These are phyloP conservation scores for Ophiostoma sp. DNA, from an alignment of 2,329 filamentous ascomycete genomes.

Conservation along the genomic window DNA sequence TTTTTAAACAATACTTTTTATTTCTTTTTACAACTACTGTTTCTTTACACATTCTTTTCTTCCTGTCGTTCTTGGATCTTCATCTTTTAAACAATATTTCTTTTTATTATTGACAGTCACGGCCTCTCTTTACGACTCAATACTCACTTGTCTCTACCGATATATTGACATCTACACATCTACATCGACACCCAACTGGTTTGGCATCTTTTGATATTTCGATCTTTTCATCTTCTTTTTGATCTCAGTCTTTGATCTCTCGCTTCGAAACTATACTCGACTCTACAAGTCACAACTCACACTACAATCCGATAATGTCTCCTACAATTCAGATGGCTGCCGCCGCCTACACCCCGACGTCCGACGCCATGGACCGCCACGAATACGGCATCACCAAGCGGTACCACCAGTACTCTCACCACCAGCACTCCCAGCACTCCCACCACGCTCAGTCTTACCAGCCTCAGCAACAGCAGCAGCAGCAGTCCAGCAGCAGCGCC, in stretches of 20 bases:
- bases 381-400: conserved; percentile 56
- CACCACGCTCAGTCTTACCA: neutral
- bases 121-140: conserved; percentile 19
- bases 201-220: conserved; percentile 38
- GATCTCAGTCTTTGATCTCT: neutral
- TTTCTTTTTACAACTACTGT: conserved; percentile 38
- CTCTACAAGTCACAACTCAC: neutral
- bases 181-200: conserved; percentile 44
- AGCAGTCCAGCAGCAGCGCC: conserved; percentile 22
- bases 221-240: neutral
- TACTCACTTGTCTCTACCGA: conserved; percentile 3
- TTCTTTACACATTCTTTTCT: conserved; percentile 24
- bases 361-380: conserved; percentile 53
- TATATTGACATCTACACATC: neutral
- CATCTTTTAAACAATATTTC: conserved; percentile 30
- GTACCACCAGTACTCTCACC: conserved; percentile 43
- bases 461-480: neutral
- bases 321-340: conserved; percentile 45
- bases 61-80: conserved; percentile 8
- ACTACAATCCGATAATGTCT: conserved; percentile 40
- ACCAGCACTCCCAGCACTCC: neutral
- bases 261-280: neutral
- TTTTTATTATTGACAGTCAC: conserved; percentile 35
- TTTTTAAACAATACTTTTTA: conserved; percentile 29
- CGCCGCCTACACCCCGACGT: conserved; percentile 46